Percentiles rank a stretch among this genome's conserved stretches.
These are phyloP conservation scores for Saccharomycopsis javanensis DNA, from an alignment of 805 yeast genomes.

Conservation along the genomic window DNA sequence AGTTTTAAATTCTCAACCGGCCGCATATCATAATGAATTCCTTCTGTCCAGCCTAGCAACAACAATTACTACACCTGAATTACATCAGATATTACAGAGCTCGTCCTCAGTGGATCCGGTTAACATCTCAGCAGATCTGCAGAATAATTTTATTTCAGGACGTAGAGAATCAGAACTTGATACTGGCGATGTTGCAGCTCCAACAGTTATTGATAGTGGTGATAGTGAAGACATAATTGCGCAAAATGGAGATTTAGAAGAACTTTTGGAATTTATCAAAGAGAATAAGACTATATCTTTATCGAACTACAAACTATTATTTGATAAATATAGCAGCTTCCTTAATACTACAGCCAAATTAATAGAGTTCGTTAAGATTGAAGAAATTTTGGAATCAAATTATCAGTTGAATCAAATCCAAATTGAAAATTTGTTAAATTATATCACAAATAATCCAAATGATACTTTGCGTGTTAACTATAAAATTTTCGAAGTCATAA, in stretches of 20 bases:
- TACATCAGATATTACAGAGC: not conserved
- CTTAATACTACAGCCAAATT: constrained; percentile 7
- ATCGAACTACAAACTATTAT: constrained; percentile 5
- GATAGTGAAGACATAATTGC: constrained; percentile 10
- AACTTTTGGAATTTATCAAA: not conserved
- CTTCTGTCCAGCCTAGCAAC: not conserved
- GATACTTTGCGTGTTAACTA: constrained; percentile 11
- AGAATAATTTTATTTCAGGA: not conserved
- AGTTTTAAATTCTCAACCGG: not conserved
- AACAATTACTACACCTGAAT: not conserved
- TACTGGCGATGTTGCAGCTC: too few species aligned
- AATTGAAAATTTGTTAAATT: constrained; percentile 14
- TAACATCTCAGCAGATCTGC: not conserved
- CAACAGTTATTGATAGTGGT: not conserved
- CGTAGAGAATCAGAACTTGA: too few species aligned
- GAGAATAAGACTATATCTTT: constrained; percentile 2
- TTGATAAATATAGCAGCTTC: constrained; percentile 1
- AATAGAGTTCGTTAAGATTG: constrained; percentile 8
- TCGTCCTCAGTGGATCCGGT: not conserved
- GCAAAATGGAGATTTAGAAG: constrained; percentile 13
- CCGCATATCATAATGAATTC: not conserved
- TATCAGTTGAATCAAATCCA: constrained; percentile 17
- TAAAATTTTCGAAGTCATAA: constrained; percentile 23
- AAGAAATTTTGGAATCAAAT: constrained; percentile 7
- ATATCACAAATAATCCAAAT: constrained; percentile 9